Evolutionary conservation across 2,329 filamentous ascomycete genomes (phyloP).

Genomic region (Arachnopeziza araneosa): DNA sequence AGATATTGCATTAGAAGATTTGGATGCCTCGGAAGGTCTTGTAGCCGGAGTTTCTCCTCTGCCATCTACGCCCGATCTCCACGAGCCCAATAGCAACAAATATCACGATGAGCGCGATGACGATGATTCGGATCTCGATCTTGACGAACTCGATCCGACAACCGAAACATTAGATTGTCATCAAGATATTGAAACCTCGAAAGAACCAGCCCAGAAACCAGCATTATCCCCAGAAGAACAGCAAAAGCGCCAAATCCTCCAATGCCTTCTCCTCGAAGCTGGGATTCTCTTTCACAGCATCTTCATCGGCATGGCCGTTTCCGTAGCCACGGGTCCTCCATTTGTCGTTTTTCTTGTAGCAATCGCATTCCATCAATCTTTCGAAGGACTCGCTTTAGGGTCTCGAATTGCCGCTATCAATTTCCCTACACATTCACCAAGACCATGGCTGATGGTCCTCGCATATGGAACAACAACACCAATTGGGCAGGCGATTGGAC

Average conservation of each 20-base stretch:
- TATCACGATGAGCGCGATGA: slow-evolving; percentile 29
- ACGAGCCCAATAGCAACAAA: slow-evolving; percentile 22
- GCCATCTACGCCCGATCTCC: slow-evolving; percentile 42
- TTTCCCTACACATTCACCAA: slow-evolving; percentile 66
- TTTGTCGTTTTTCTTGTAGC: slow-evolving; percentile 77
- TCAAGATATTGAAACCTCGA: slow-evolving; percentile 7
- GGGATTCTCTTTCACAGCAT: slow-evolving; percentile 81
- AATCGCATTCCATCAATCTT: slow-evolving; percentile 81
- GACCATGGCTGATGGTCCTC: slow-evolving; percentile 76
- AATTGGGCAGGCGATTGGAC: slow-evolving; percentile 75
- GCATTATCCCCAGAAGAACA: slow-evolving; percentile 41
- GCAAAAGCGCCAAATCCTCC: slow-evolving; percentile 62
- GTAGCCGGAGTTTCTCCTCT: slow-evolving; percentile 55
- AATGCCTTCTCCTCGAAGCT: slow-evolving; percentile 74
- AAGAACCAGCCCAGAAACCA: slow-evolving; percentile 28
- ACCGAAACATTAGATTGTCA: slow-evolving; percentile 28
- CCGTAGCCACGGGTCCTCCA: slow-evolving; percentile 71
- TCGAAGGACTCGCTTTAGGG: slow-evolving; percentile 81
- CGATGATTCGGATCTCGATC: slow-evolving; percentile 49
- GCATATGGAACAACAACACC: slow-evolving; percentile 75
- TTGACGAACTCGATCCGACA: slow-evolving; percentile 53
- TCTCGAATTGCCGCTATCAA: slow-evolving; percentile 78
- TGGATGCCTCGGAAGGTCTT: slow-evolving; percentile 48
- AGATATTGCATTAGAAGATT: slow-evolving; percentile 46
- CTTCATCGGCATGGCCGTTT: slow-evolving; percentile 83